Percentiles rank a stretch among this genome's conserved stretches.
Conservation (phyloP, 225 moss, liverwort and hornwort genomes). For the Physcomitrium patens region DNA sequence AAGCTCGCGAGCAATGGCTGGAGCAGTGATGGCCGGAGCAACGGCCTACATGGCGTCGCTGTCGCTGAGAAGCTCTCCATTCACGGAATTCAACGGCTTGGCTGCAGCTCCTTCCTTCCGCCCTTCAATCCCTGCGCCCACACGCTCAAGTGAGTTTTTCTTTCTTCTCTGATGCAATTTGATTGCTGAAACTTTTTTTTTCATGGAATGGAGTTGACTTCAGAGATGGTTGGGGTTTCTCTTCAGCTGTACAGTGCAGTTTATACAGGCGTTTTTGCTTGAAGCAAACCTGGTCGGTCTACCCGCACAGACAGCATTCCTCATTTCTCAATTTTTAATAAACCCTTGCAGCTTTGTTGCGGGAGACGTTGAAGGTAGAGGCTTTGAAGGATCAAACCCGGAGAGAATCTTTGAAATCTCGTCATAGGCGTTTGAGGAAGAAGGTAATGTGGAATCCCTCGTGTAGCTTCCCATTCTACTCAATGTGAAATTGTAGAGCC, state of each 20-base stretch:
- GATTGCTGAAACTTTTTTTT: neutral
- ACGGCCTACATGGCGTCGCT: slow-evolving; percentile 26
- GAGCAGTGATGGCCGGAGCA: slow-evolving; percentile 18
- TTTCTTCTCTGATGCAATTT: neutral
- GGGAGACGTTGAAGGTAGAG: slow-evolving; percentile 59
- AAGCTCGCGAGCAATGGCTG: slow-evolving; percentile 16
- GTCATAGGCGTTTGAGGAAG: slow-evolving; percentile 57
- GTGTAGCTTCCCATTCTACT: neutral
- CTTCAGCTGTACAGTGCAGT: neutral
- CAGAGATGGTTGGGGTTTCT: neutral
- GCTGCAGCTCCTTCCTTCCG: slow-evolving; percentile 16
- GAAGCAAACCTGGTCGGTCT: neutral
- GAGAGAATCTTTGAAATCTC: slow-evolving; percentile 58
- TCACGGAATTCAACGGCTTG: slow-evolving; percentile 34
- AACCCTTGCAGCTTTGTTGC: slow-evolving; percentile 35
- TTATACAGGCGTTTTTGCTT: neutral
- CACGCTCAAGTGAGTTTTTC: slow-evolving; percentile 15
- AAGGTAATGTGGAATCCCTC: slow-evolving; percentile 17
- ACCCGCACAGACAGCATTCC: neutral
- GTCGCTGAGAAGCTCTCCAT: slow-evolving; percentile 12
- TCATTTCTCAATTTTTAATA: neutral
- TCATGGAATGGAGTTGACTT: neutral
- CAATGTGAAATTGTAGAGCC: neutral
- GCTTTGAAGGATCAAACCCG: slow-evolving; percentile 58
- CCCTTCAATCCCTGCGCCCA: slow-evolving; percentile 1